Percentiles rank a stretch among this genome's conserved stretches.
phyloP scores from a whole-genome alignment of 352 stramenopile genomes.

The Phytopythium helicoides region DNA sequence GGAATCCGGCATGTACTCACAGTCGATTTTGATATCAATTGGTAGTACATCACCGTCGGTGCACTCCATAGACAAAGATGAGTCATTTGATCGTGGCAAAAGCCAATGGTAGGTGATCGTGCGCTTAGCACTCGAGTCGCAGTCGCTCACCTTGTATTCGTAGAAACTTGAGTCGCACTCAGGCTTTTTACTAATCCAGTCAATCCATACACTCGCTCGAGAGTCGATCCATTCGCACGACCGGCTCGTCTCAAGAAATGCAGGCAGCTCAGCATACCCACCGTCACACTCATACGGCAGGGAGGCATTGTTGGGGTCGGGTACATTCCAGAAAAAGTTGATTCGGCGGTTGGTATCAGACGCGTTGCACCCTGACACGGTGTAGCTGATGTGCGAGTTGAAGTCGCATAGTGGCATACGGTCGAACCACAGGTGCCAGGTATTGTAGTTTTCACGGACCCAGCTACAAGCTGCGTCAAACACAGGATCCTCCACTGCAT shows the following conservation, averaged over 20 bases:
- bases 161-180: slow-evolving; percentile 42
- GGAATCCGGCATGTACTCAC: slow-evolving; percentile 31
- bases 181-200: slow-evolving; percentile 31
- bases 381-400: neutral
- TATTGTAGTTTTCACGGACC: slow-evolving; percentile 11
- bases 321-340: slow-evolving; percentile 7
- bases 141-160: slow-evolving; percentile 33
- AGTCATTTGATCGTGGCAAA: slow-evolving; percentile 15
- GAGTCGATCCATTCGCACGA: slow-evolving; percentile 45
- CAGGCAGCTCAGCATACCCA: slow-evolving; percentile 16
- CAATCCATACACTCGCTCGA: slow-evolving; percentile 18
- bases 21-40: slow-evolving; percentile 20
- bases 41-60: slow-evolving; percentile 13
- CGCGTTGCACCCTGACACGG: neutral
- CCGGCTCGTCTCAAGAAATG: slow-evolving; percentile 26
- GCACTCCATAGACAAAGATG: slow-evolving; percentile 26
- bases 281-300: slow-evolving; percentile 27
- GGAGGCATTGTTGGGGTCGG: slow-evolving; percentile 14
- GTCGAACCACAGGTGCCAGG: slow-evolving; percentile 13
- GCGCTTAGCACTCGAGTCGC: slow-evolving; percentile 20
- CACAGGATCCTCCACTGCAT: slow-evolving; percentile 1
- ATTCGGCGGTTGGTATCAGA: neutral
- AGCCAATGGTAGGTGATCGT: slow-evolving; percentile 36
- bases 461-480: slow-evolving; percentile 11
- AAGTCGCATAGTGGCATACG: slow-evolving; percentile 11